Percentiles rank a stretch among this genome's conserved stretches.
Evolutionary conservation across 2,329 filamentous ascomycete species (phyloP).

Genomic region (Annulohypoxylon truncatum): DNA sequence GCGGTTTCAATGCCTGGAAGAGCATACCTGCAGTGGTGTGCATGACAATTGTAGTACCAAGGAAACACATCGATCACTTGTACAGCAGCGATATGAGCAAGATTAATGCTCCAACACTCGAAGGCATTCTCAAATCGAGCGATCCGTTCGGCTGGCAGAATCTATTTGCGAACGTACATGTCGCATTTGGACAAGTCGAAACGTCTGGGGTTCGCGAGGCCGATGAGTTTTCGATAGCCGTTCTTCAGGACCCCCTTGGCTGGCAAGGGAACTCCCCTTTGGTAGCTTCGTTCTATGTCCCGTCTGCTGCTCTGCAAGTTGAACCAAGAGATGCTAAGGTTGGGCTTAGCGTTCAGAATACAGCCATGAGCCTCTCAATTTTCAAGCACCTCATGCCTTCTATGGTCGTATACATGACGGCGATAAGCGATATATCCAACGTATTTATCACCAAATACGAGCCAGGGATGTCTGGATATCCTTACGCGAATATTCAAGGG

Average conservation of each 20-base stretch:
- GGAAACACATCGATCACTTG: constrained; percentile 23
- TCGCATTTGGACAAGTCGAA: constrained; percentile 55
- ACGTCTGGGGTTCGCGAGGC: constrained; percentile 41
- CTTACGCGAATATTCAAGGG: constrained; percentile 16
- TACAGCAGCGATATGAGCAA: constrained; percentile 14
- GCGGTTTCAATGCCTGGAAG: constrained; percentile 53
- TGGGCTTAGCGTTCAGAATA: constrained; percentile 49
- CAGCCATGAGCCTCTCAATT: constrained; percentile 38
- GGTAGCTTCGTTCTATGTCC: constrained; percentile 56
- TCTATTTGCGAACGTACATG: constrained; percentile 54
- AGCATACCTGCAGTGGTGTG: constrained; percentile 49
- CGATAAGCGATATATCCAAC: constrained; percentile 21
- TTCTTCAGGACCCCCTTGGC: constrained; percentile 52
- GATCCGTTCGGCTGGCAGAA: constrained; percentile 1
- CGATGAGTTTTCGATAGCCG: constrained; percentile 49
- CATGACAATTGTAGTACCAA: constrained; percentile 40
- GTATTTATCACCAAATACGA: constrained; percentile 54
- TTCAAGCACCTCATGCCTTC: constrained; percentile 47
- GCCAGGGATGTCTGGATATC: constrained; percentile 46
- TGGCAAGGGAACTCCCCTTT: constrained; percentile 55
- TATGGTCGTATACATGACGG: constrained; percentile 51
- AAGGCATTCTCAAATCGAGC: constrained; percentile 21
- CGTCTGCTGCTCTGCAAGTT: constrained; percentile 51
- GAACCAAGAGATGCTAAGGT: constrained; percentile 50
- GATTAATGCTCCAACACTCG: constrained; percentile 30